Base-by-base conservation (phyloP, 768 basidiomycete species). In the Tulasnella calospora region DNA sequence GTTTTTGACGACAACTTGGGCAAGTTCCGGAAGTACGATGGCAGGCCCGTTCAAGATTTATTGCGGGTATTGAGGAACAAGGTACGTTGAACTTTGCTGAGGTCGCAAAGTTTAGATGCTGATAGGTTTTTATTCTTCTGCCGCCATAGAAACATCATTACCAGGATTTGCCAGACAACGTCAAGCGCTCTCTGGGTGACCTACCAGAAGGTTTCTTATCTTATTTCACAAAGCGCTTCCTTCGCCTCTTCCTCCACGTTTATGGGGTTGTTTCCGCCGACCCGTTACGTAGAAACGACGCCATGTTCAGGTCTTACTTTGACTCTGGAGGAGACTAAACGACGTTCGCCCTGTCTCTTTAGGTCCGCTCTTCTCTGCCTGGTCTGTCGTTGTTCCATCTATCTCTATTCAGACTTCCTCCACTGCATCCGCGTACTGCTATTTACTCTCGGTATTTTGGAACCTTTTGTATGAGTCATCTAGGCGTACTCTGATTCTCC, bases 21-120 rank as follows among this genome's bases (percentile, higher is more conserved):
- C 76, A 99, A 99, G 84, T 98, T 96, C 85, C 88, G 98, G 81
- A 99, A 99, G 84, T 99, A 99, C 82, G 95, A 99, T 82, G 94
- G 93, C 27, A 87, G 87, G 82, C 93, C 92, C 76, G 92, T 99
- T 10, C 93, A 98, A 81, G 98, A 99, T 85, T 85, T 99, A 12
- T 84, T 99, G 71, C 89, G 98, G 73, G 98, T 96, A 4, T 85
- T 99, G 82, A 88, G 98, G 80, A 99, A 99, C 84, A 99, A 99
- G 89, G 96, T 95, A 78, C 61, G 90, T 84, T 40, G 15, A 15
- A 44, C 44, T 44, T 44, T 0, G 17, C 27, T 35, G n/a, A 23
- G 19, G 46, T 7, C 67, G 21, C 30, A 30, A 36, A 9, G 19
- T 27, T 23, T 12, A 15, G 44, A 21, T 12, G 17, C 19, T 57